A percentile compares a stretch with the other conserved stretches of the same genome.
These are phyloP conservation scores for Suillus subalutaceus DNA, from an alignment of 768 basidiomycete species.

Conservation along the genomic window DNA sequence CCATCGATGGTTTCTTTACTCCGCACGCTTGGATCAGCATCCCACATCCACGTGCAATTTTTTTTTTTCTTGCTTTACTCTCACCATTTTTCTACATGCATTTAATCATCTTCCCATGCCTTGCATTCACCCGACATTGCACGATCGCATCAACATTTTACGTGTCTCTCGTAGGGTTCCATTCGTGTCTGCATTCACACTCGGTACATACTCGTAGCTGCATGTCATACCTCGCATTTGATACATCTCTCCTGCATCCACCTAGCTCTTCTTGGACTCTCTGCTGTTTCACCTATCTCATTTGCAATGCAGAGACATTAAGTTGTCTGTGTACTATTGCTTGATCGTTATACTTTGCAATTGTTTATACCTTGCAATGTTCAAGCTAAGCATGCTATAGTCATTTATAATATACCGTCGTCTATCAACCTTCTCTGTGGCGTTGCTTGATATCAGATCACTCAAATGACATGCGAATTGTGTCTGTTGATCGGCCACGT, in stretches of 20 bases:
- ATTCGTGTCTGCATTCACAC: conserved; percentile 15
- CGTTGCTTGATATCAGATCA: background rate
- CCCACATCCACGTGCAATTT: conserved; percentile 16
- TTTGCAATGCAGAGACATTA: conserved; percentile 9
- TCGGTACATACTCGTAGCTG: conserved; percentile 15
- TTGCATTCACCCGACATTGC: conserved; percentile 18
- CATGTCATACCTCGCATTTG: conserved; percentile 30
- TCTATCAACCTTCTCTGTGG: conserved; percentile 1
- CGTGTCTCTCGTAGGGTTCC: conserved; percentile 20
- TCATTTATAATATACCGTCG: conserved; percentile 8
- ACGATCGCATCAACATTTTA: conserved; percentile 20
- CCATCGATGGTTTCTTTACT: background rate
- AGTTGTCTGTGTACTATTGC: conserved; percentile 7
- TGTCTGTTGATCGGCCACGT: background rate
- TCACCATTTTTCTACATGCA: conserved; percentile 22
- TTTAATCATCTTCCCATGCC: conserved; percentile 22
- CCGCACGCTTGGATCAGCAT: background rate
- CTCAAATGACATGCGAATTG: background rate
- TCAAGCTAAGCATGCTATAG: background rate
- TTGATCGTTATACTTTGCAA: conserved; percentile 1
- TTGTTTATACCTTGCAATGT: background rate
- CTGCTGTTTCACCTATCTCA: conserved; percentile 14
- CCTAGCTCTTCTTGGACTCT: conserved; percentile 21
- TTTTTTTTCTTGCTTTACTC: conserved; percentile 17
- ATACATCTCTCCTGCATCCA: conserved; percentile 13